Conservation (phyloP, 2,329 filamentous ascomycete genomes). For the Claviceps lovelessii region DNA sequence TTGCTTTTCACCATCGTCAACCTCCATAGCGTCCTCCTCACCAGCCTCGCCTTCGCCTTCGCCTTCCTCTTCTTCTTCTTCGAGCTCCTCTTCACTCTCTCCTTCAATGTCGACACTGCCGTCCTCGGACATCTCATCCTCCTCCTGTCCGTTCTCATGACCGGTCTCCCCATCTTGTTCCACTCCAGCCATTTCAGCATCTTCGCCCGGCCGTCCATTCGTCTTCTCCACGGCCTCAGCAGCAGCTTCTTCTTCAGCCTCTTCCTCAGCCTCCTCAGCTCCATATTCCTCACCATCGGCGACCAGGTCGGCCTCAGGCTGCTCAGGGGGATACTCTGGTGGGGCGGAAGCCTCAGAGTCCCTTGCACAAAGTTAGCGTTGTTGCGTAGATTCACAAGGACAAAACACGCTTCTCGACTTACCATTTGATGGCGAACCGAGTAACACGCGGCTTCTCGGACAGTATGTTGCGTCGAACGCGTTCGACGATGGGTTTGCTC, state of each 20-base stretch:
- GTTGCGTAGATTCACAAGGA: neutral
- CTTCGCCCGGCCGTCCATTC: constrained; percentile 34
- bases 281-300: constrained; percentile 85
- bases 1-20: constrained; percentile 28
- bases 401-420: constrained; percentile 19
- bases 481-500: constrained; percentile 81
- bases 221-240: constrained; percentile 34
- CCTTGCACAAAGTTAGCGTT: constrained; percentile 34
- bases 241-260: constrained; percentile 42
- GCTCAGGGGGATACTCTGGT: constrained; percentile 90
- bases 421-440: constrained; percentile 98
- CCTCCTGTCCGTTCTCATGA: constrained; percentile 35
- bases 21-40: constrained; percentile 36
- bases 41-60: constrained; percentile 19
- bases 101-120: constrained; percentile 68
- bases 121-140: constrained; percentile 56
- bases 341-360: constrained; percentile 96
- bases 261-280: constrained; percentile 71
- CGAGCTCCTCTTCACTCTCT: constrained; percentile 59
- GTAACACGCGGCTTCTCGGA: constrained; percentile 97
- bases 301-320: constrained; percentile 80
- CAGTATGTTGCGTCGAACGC: constrained; percentile 80
- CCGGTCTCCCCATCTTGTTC: constrained; percentile 31
- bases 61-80: constrained; percentile 42
- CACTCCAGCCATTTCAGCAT: constrained; percentile 61